phyloP scores from a whole-genome alignment of 805 yeast species.

The Wickerhamomyces sydowiorum region DNA sequence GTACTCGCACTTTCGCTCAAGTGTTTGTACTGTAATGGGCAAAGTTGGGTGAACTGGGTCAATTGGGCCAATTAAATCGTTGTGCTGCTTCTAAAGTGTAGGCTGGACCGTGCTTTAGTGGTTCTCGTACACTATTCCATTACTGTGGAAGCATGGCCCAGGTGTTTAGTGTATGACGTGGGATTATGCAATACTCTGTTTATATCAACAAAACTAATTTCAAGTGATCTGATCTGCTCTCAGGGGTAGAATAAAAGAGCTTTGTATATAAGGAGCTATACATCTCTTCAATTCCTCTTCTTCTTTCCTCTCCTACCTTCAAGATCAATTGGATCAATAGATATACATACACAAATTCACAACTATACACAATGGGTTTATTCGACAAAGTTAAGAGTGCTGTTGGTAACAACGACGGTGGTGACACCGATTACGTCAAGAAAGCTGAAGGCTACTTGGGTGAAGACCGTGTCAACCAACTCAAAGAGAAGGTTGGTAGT shows the following conservation, averaged over 20 bases:
- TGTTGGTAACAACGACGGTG: conserved; percentile 15
- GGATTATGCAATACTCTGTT: not conserved
- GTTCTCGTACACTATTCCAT: not conserved
- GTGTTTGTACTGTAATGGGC: too few species aligned
- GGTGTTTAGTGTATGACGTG: not conserved
- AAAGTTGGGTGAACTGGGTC: too few species aligned
- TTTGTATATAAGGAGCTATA: not conserved
- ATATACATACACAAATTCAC: not conserved
- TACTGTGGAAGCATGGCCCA: not conserved
- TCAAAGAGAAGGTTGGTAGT: conserved; percentile 21
- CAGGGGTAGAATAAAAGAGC: not conserved
- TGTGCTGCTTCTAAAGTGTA: not conserved
- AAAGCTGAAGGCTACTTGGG: conserved; percentile 20
- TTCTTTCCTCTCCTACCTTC: not conserved
- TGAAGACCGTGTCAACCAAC: conserved; percentile 17
- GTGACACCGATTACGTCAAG: conserved; percentile 15
- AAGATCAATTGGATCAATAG: not conserved
- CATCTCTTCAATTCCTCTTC: not conserved
- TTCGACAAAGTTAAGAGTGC: conserved; percentile 37
- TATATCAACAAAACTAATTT: not conserved
- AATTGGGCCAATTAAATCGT: not conserved
- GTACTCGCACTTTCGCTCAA: too few species aligned
- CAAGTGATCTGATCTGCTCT: not conserved
- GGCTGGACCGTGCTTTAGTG: not conserved
- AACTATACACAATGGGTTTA: conserved; percentile 31